Base-by-base conservation (phyloP, 2,329 filamentous ascomycete genomes). In the Pseudocercospora fijiensis region DNA sequence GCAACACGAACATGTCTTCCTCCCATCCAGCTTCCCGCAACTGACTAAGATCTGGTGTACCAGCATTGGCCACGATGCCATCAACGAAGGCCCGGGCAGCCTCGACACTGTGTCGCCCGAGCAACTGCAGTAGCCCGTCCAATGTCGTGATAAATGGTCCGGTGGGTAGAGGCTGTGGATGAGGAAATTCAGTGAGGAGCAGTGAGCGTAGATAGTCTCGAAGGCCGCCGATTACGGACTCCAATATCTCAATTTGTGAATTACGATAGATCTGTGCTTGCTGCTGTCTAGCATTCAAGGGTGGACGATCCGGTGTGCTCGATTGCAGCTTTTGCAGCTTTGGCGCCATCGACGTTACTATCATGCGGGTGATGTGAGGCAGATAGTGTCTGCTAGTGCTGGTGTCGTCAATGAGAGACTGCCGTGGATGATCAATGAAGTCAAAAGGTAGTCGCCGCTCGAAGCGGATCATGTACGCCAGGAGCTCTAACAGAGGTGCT, bases 191-290 rank as follows among this genome's bases (percentile, higher is more conserved):
- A 9, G 24, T 53, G 24, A 60, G 66, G 7, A 73, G 58, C 1
- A 72, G 51, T 2, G 69, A 71, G 51, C 72, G 69, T 4, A 73
- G 71, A 55, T 72, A 74, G 1, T 58, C 60, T 9, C 71, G 65
- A 28, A 78, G 66, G 9, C 69, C 70, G 4, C 67, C 58, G 33
- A 73, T 74, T 0, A 73, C 65, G 1, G 68, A 62, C 7, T 72
- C 61, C 11, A 78, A 65, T 53, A 78, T 76, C 1, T 57, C 60
- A 13, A 72, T 63, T 68, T 82, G 80, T 6, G 77, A 73, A 51
- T 77, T 72, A 20, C 80, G 76, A 66, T 82, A 82, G 6, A 79
- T 77, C 41, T 74, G 74, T 2, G 79, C 79, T 52, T 76, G 76
- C 26, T 66, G 70, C 69, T 81, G 80, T 60, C 75, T 79, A 2